phyloP scores from a whole-genome alignment of 306 rosid genomes.

The Prunus mume region DNA sequence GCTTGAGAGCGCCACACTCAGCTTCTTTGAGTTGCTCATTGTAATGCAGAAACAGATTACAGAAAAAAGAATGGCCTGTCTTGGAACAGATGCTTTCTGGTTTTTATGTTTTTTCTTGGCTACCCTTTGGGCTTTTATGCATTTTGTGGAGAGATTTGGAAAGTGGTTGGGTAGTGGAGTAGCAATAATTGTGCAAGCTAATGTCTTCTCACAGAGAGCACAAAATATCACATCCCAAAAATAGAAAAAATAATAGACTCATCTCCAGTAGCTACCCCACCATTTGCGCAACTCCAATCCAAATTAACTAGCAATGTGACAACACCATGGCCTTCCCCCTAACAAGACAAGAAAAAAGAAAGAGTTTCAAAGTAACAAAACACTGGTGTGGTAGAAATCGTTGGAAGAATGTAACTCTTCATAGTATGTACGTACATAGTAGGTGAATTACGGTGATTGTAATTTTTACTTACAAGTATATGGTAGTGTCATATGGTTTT shows the following conservation, averaged over 20 bases:
- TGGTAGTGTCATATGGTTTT: neutral
- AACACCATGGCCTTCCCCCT: neutral
- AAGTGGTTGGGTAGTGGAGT: neutral
- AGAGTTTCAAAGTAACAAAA: neutral
- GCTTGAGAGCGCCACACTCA: slow-evolving; percentile 7
- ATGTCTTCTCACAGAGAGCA: neutral
- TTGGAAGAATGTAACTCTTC: neutral
- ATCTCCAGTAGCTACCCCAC: neutral
- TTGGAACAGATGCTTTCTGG: neutral
- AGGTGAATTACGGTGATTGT: neutral
- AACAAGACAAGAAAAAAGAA: neutral
- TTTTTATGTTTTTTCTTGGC: neutral
- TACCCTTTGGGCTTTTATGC: slow-evolving; percentile 3
- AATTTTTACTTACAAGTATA: neutral
- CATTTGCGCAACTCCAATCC: neutral
- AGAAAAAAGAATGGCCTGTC: neutral
- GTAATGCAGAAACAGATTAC: slow-evolving; percentile 1
- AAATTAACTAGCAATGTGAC: neutral
- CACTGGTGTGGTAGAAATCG: neutral
- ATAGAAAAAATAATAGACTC: neutral
- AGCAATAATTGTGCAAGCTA: neutral
- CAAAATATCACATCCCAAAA: neutral
- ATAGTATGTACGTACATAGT: neutral
- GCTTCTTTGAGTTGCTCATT: slow-evolving; percentile 26
- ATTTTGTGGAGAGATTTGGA: neutral